Base-by-base conservation (phyloP, 2,329 filamentous ascomycete genomes). In the Paecilomyces dactylethromorphus region DNA sequence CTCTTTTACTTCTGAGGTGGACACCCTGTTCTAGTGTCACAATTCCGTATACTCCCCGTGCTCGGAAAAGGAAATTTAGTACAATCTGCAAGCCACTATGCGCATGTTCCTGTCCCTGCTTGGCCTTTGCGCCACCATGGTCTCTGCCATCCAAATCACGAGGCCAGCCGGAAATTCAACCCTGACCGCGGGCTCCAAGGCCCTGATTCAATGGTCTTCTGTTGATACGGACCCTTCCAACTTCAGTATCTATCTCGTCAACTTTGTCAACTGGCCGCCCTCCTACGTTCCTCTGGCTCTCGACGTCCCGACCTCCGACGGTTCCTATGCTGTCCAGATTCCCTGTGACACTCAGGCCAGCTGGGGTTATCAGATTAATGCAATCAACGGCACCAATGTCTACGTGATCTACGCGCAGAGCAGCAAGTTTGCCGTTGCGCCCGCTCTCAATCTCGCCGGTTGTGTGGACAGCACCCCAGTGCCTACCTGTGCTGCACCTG, bases 311-410 rank as follows among this genome's bases (percentile, higher is more conserved):
- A 73, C 73, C 12, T 58, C 65, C 18, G 65, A 69, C 51, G 71
- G 69, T 52, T 63, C 66, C 58, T 56, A 62, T 63, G 62, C 68
- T n/a, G 74, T 78, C 54, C 67, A 70, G 3, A 67, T 78, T 22
- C 76, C 76, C 18, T 78, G 76, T 63, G 66, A 71, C 57, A 66
- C 71, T 45, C 63, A 66, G 58, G 66, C 65, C 55, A 71, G 71
- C 57, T 73, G 66, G 57, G 76, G 76, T 15, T 78, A 73, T 68
- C 76, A 78, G 63, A 74, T 78, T 67, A 78, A 76, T 63, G 76
- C 74, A 62, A 77, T 78, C 68, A 78, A 78, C 69, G 76, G 75
- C 62, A 77, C 76, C 63, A 78, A 78, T 64, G 71, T 76, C 62
- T 78, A 75, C 63, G 69, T 77, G 55, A 78, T 78, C 67, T 74